Conservation (phyloP, 2,329 filamentous ascomycete genomes). For the Endoconidiophora polonica region DNA sequence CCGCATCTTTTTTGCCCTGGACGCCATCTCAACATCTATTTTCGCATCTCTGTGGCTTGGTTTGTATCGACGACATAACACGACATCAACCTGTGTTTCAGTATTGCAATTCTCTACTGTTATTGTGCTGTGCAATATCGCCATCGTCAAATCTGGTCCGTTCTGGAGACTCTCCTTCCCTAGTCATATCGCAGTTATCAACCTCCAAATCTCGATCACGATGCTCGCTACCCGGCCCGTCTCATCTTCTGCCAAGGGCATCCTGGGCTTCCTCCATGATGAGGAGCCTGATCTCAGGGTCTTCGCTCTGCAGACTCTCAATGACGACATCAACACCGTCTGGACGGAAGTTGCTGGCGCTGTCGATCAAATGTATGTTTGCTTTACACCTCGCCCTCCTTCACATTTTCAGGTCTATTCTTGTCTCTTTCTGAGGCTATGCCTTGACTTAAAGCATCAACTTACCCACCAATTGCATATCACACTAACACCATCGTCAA, state of each 20-base stretch:
- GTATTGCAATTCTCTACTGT: not conserved
- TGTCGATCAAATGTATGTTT: conserved; percentile 71
- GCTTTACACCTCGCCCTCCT: not conserved
- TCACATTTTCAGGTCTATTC: not conserved
- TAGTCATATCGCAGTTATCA: not conserved
- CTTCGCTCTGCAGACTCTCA: conserved; percentile 87
- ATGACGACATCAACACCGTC: conserved; percentile 89
- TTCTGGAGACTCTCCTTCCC: conserved; percentile 3
- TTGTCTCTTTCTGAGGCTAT: not conserved
- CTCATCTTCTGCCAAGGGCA: conserved; percentile 82
- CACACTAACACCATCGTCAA: conserved; percentile 10
- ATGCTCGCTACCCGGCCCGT: conserved; percentile 93
- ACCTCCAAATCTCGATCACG: conserved; percentile 16
- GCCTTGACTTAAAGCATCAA: not conserved
- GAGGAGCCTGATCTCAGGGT: conserved; percentile 87
- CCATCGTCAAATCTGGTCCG: conserved; percentile 12
- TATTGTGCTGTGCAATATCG: not conserved
- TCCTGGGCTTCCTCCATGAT: conserved; percentile 88
- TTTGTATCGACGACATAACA: too few relatives aligned
- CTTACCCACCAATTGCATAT: not conserved
- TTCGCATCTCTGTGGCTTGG: too few relatives aligned
- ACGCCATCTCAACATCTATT: too few relatives aligned
- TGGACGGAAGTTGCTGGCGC: conserved; percentile 95
- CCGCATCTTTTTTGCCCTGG: too few relatives aligned
- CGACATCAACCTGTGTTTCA: too few relatives aligned